Evolutionary conservation across 345 rosid genomes (phyloP).

Genomic region (Rhodamnia rubescens): DNA sequence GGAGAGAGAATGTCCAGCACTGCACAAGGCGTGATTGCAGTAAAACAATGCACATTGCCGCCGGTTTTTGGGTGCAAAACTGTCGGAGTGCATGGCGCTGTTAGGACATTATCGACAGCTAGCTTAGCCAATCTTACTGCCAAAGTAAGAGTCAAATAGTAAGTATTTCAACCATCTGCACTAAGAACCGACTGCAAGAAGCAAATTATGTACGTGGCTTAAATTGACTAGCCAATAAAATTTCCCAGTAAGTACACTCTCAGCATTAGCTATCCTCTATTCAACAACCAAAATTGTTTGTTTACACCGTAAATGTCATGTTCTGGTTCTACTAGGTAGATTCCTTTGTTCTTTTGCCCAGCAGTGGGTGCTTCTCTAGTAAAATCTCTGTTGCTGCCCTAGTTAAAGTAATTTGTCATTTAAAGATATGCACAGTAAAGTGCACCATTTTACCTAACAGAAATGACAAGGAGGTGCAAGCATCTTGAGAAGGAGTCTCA

Average conservation of each 20-base stretch:
- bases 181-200: not conserved
- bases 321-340: not conserved
- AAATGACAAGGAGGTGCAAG: not conserved
- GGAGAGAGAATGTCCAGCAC: constrained; percentile 90
- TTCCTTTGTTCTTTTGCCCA: not conserved
- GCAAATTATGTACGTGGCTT: not conserved
- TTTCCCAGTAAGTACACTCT: not conserved
- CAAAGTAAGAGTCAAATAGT: constrained; percentile 3
- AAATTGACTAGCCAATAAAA: not conserved
- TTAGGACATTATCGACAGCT: constrained; percentile 47
- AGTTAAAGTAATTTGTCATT: not conserved
- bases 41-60: constrained; percentile 91
- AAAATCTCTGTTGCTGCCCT: not conserved
- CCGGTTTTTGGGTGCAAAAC: constrained; percentile 71
- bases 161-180: not conserved
- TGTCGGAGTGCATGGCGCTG: constrained; percentile 56
- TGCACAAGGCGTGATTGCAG: constrained; percentile 85
- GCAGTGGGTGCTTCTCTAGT: not conserved
- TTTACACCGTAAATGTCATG: not conserved
- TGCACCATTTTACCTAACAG: not conserved
- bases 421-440: not conserved
- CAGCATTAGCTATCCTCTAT: not conserved
- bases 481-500: not conserved
- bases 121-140: constrained; percentile 69
- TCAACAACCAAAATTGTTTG: not conserved